phyloP scores from a whole-genome alignment of 2,329 filamentous ascomycete genomes.

The Fusarium dimerum region DNA sequence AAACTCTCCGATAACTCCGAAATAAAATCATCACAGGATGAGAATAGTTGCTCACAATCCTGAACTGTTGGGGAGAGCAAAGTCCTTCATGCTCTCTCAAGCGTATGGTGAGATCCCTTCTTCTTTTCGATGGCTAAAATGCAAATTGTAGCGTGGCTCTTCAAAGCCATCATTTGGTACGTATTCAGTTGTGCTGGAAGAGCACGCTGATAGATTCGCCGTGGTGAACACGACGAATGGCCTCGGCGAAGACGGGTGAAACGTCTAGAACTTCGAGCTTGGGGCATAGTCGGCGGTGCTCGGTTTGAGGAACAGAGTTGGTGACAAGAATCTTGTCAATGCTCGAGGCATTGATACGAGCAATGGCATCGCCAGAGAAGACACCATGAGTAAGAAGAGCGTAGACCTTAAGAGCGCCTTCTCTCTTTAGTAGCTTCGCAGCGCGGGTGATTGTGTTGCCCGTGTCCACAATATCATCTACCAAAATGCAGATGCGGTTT shows the following conservation, averaged over 20 bases:
- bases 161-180: background rate
- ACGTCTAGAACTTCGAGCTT: constrained; percentile 92
- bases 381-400: constrained; percentile 94
- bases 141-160: constrained; percentile 4
- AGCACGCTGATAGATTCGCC: constrained; percentile 96
- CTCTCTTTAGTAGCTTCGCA: constrained; percentile 93
- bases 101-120: background rate
- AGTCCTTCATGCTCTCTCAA: background rate
- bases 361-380: constrained; percentile 91
- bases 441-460: constrained; percentile 96
- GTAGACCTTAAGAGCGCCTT: constrained; percentile 88
- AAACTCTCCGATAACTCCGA: constrained; percentile 31
- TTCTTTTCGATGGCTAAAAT: constrained; percentile 6
- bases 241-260: constrained; percentile 89
- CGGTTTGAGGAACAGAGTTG: constrained; percentile 88
- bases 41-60: constrained; percentile 12
- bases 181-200: constrained; percentile 53
- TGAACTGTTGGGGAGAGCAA: constrained; percentile 2
- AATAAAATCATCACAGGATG: constrained; percentile 22
- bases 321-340: constrained; percentile 94
- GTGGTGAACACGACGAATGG: constrained; percentile 93
- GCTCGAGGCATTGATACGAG: constrained; percentile 88
- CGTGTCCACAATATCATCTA: constrained; percentile 94
- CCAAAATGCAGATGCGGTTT: constrained; percentile 80
- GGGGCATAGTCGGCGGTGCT: constrained; percentile 75